Percentiles rank a stretch among this genome's conserved stretches.
Evolutionary conservation across 805 yeast genomes (phyloP).

Genomic region (Isabelozyma heimii): DNA sequence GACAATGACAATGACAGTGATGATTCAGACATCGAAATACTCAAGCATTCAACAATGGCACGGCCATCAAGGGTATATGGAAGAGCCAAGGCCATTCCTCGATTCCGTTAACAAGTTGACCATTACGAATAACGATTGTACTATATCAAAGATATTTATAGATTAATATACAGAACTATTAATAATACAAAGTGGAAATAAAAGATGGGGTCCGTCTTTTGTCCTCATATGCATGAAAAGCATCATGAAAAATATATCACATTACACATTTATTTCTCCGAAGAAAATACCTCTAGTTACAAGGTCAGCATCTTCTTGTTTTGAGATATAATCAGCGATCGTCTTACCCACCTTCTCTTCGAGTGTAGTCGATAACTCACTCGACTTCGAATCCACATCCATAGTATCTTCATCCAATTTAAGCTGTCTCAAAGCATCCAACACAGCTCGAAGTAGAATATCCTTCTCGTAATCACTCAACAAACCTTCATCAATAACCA

Average conservation of each 20-base stretch:
- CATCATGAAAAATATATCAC: no score
- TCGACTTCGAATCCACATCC: conserved; percentile 26
- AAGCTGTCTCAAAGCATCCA: conserved; percentile 56
- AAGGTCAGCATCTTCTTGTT: conserved; percentile 46
- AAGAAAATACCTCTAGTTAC: conserved; percentile 67
- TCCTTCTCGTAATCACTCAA: conserved; percentile 44
- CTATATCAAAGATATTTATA: not conserved
- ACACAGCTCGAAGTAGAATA: conserved; percentile 43
- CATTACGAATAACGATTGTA: not conserved
- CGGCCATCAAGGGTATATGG: not conserved
- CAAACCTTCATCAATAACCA: conserved; percentile 47
- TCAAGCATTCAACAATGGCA: not conserved
- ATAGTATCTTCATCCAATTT: conserved; percentile 33
- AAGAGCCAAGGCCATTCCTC: not conserved
- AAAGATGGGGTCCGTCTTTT: no score
- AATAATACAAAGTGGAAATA: not conserved
- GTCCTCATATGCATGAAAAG: no score
- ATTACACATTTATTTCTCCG: conserved; percentile 48
- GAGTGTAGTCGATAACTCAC: conserved; percentile 41
- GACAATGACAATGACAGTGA: conserved; percentile 1
- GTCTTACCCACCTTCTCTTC: conserved; percentile 59
- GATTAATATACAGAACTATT: not conserved
- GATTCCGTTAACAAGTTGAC: not conserved
- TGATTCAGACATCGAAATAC: conserved; percentile 1
- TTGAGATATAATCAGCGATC: conserved; percentile 48